Conservation (phyloP, 306 rosid species). For the Betula pendula region DNA sequence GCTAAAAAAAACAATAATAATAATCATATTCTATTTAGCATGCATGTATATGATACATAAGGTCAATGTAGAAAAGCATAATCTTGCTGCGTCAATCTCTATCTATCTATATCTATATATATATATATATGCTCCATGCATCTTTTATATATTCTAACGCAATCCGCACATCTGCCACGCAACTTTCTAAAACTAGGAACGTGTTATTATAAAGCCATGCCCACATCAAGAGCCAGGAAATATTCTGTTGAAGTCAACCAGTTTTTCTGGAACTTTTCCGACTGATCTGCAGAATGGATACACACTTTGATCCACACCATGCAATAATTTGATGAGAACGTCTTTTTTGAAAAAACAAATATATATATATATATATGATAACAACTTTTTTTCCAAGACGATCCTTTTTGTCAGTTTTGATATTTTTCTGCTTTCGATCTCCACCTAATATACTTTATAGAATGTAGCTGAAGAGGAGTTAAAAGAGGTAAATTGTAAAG, state of each 20-base stretch:
- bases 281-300: not conserved
- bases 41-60: no score
- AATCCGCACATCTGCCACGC: not conserved
- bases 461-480: no score
- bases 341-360: not conserved
- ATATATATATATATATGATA: no score
- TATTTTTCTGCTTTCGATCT: no score
- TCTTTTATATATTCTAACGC: not conserved
- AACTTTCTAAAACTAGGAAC: not conserved
- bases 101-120: not conserved
- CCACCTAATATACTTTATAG: no score
- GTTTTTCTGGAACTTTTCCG: not conserved
- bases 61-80: conserved; percentile 21
- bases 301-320: not conserved
- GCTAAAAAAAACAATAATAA: no score
- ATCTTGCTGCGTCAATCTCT: conserved; percentile 36
- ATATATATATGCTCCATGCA: not conserved
- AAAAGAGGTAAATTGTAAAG: no score
- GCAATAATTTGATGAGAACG: not conserved
- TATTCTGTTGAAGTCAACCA: not conserved
- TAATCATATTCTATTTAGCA: no score
- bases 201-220: not conserved
- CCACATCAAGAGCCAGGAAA: not conserved
- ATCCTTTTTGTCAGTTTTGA: no score
- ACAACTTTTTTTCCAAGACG: no score